Conservation (phyloP, 495 filamentous ascomycete genomes). For the Podospora australis region DNA sequence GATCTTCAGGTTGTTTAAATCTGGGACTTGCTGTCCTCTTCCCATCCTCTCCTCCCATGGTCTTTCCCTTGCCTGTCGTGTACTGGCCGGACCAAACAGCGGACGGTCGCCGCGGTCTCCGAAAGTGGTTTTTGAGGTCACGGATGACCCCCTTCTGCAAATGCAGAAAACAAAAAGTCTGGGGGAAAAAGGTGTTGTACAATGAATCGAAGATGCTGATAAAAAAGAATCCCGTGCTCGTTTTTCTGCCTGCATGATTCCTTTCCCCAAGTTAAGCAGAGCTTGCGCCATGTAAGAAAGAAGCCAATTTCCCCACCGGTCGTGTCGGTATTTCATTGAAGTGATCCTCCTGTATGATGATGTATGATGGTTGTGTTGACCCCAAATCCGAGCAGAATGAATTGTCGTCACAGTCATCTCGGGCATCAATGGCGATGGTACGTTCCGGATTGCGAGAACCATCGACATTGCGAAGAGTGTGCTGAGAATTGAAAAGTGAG, state of each 20-base stretch:
- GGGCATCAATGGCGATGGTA: conserved; percentile 32
- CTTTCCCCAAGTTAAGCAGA: not conserved
- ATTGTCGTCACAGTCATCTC: conserved; percentile 31
- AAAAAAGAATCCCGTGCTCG: not conserved
- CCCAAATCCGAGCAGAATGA: conserved; percentile 12
- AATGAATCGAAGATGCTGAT: too few relatives aligned
- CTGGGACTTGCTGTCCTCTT: too few relatives aligned
- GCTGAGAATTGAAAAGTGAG: conserved; percentile 27
- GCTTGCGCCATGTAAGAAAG: not conserved
- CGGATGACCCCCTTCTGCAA: too few relatives aligned
- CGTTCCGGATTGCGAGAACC: conserved; percentile 28
- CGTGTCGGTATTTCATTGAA: conserved; percentile 7
- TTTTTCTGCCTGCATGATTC: not conserved
- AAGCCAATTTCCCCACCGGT: not conserved
- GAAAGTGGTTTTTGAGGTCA: too few relatives aligned
- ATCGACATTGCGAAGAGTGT: conserved; percentile 33
- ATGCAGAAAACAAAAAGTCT: conserved; percentile 1
- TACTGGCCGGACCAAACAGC: too few relatives aligned
- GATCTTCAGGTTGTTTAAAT: too few relatives aligned
- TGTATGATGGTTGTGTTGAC: conserved; percentile 3
- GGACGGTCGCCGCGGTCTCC: too few relatives aligned
- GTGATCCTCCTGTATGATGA: conserved; percentile 6
- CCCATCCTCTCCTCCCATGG: too few relatives aligned
- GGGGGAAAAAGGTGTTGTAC: not conserved
- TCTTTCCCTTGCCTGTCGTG: too few relatives aligned